A percentile compares a stretch with the other conserved stretches of the same genome.
Conservation (phyloP, 805 yeast species). For the Yarrowia sp. region DNA sequence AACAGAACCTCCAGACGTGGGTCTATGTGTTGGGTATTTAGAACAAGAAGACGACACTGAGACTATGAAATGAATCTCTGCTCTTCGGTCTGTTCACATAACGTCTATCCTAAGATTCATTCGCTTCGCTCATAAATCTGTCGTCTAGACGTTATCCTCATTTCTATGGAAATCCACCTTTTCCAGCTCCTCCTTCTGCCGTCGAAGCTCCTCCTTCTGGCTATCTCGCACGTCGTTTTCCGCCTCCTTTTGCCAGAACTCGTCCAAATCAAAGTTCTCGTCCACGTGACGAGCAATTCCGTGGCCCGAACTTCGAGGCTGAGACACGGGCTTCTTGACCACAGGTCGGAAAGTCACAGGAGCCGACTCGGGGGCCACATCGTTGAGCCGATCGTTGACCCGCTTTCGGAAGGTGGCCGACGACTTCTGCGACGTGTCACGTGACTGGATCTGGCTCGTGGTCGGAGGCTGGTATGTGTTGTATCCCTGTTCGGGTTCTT, state of each 20-base stretch:
- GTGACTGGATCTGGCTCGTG: slow-evolving; percentile 31
- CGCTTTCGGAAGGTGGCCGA: slow-evolving; percentile 20
- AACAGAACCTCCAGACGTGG: no score
- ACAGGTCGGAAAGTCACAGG: slow-evolving; percentile 26
- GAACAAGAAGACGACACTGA: no score
- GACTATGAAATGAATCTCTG: no score
- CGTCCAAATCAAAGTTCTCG: slow-evolving; percentile 31
- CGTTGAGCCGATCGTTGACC: slow-evolving; percentile 27
- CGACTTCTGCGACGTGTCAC: slow-evolving; percentile 6
- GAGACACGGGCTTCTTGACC: slow-evolving; percentile 15
- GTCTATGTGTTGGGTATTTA: no score
- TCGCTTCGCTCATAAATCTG: no score
- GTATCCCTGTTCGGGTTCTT: slow-evolving; percentile 5
- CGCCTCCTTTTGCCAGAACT: slow-evolving; percentile 35
- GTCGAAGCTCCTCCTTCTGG: slow-evolving; percentile 22
- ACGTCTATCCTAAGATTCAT: no score
- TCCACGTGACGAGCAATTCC: slow-evolving; percentile 34
- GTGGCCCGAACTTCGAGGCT: background rate
- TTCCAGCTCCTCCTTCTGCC: slow-evolving; percentile 24
- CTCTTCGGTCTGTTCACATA: no score
- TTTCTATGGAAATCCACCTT: background rate
- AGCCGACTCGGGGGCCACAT: background rate
- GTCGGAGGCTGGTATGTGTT: slow-evolving; percentile 25
- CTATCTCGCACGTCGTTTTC: background rate
- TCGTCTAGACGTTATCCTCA: slow-evolving; percentile 3